Percentiles rank a stretch among this genome's conserved stretches.
These are phyloP conservation scores for Polytrichum commune DNA, from an alignment of 225 moss, liverwort and hornwort species.

Conservation along the genomic window DNA sequence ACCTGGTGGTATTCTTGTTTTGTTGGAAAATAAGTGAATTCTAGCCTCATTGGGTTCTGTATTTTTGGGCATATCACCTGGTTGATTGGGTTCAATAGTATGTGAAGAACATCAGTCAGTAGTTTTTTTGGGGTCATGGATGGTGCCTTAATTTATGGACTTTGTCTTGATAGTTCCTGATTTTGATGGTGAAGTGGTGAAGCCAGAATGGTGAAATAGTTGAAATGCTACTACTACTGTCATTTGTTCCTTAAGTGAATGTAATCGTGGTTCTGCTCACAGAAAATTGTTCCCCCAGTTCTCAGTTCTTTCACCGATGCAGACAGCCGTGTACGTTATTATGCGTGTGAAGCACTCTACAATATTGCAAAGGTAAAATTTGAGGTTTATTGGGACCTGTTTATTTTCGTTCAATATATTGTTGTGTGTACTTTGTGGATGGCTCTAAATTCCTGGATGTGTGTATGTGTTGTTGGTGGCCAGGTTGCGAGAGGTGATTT, in stretches of 20 bases:
- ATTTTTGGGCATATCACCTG: too few species aligned
- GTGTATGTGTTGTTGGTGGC: conserved; percentile 1
- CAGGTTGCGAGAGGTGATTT: conserved; percentile 58
- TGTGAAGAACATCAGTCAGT: too few species aligned
- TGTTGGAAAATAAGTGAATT: too few species aligned
- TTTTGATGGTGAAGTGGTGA: neutral
- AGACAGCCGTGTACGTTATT: conserved; percentile 60
- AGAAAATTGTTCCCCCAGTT: conserved; percentile 58
- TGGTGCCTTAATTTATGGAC: too few species aligned
- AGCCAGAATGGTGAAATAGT: neutral
- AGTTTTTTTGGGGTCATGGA: too few species aligned
- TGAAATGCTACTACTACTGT: neutral
- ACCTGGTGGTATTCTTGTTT: too few species aligned
- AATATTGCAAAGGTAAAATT: conserved; percentile 49
- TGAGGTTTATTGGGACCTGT: too few species aligned
- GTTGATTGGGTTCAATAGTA: too few species aligned
- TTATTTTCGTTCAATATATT: too few species aligned
- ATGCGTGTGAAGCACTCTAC: conserved; percentile 62
- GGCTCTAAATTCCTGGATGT: neutral
- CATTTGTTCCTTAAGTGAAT: neutral
- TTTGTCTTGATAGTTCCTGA: neutral
- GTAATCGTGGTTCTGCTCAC: conserved; percentile 13
- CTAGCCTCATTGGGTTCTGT: too few species aligned
- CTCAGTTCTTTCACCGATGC: conserved; percentile 46
- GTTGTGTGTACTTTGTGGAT: neutral